Conservation (phyloP, 129 eudicot genomes). For the Pseudognaphalium luteoalbum region DNA sequence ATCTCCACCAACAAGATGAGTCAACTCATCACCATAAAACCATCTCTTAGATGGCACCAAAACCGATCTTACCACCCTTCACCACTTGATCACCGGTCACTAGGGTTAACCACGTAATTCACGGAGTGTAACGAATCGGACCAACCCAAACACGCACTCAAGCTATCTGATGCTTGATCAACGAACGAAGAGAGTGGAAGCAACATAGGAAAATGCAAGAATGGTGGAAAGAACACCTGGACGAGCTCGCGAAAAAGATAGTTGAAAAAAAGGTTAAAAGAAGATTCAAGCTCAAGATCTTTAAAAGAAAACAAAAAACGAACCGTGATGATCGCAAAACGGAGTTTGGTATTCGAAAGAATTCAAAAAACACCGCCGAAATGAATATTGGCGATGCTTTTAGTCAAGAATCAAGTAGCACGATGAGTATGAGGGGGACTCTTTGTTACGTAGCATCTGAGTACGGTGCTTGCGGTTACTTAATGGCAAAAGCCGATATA, state of each 20-base stretch:
- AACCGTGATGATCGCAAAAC: slow-evolving; percentile 22
- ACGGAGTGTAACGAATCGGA: too few relatives aligned
- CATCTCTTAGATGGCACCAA: too few relatives aligned
- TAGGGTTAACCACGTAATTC: too few relatives aligned
- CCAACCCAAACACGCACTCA: too few relatives aligned
- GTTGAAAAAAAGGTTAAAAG: slow-evolving; percentile 46
- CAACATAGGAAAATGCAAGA: slow-evolving; percentile 79
- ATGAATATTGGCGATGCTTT: slow-evolving; percentile 85
- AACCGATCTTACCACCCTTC: too few relatives aligned
- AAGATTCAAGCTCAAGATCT: slow-evolving; percentile 42
- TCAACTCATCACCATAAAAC: too few relatives aligned
- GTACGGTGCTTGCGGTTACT: slow-evolving; percentile 64
- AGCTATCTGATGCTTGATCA: too few relatives aligned
- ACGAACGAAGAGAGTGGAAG: slow-evolving; percentile 41
- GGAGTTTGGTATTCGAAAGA: slow-evolving; percentile 67
- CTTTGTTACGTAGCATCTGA: slow-evolving; percentile 95
- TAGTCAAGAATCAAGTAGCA: slow-evolving; percentile 91
- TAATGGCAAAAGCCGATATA: slow-evolving; percentile 85
- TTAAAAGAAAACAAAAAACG: slow-evolving; percentile 34
- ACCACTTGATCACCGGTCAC: too few relatives aligned
- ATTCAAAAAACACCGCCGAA: slow-evolving; percentile 61
- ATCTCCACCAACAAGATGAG: too few relatives aligned
- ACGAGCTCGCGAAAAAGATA: slow-evolving; percentile 57
- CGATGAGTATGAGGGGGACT: slow-evolving; percentile 98
- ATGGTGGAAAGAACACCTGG: slow-evolving; percentile 97